Base-by-base conservation (phyloP, 768 basidiomycete species). In the Leccinum boreale region DNA sequence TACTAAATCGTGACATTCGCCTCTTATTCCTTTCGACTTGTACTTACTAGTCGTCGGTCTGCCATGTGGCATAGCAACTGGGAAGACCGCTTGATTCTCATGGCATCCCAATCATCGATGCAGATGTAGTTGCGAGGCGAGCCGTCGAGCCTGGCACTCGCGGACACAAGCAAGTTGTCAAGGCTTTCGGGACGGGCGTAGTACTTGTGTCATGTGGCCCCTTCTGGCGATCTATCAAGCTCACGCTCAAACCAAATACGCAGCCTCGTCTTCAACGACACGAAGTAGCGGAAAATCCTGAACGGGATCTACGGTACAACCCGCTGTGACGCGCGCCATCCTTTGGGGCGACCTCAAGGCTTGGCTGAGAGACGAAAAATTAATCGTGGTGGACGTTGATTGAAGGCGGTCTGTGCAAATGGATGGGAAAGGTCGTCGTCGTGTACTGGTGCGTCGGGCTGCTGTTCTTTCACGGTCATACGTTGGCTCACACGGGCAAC, bases 61-160 rank as follows among this genome's bases (percentile, higher is more conserved):
- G 21, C 98, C 94, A 28, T 96, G 97, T 7, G 93, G 95, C 2
- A 98, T 98, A 57, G 92, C 94, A 21, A 94, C 94, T 7, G 94
- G 96, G 52, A 99, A 99, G 76, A 90, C 94, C 14, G 97, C 94
- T 15, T 92, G 94, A 80, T 53, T 75, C 79, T 0, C 85, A 85
- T 62, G 65, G 71, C 28, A 75, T 98, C 31, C 91, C 94, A n/a
- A 76, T 98, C 63, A 81, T 98, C 65, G 97, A 99, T 69, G 94
- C 95, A 2, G 96, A 98, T 77, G 60, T 91, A 14, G 80, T 98
- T 51, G 92, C 95, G 3, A 87, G 94, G 39, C 75, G 86, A 63
- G 94, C 90, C 56, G 90, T 98, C 57, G 81, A 84, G 58, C 94
- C 94, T 2, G 91, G 92, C 46, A 90, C 91, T 12, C 80, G 79